Percentiles rank a stretch among this genome's conserved stretches.
These are phyloP conservation scores for Pilatotrama ljubarskyi DNA, from an alignment of 768 basidiomycete genomes.

Conservation along the genomic window DNA sequence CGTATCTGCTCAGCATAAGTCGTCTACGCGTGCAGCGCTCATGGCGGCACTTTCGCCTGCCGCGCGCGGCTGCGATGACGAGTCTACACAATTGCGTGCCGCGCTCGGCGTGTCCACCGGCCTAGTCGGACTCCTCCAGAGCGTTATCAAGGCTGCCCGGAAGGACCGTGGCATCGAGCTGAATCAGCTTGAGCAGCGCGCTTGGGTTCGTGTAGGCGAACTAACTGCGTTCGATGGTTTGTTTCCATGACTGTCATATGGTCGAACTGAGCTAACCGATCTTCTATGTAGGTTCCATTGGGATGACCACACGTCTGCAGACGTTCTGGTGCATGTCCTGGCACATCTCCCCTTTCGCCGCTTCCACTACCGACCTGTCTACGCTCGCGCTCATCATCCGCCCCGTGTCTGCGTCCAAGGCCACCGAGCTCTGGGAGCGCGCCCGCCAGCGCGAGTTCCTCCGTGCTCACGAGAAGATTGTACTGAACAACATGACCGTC, in stretches of 20 bases:
- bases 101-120: slow-evolving; percentile 43
- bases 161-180: slow-evolving; percentile 37
- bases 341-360: slow-evolving; percentile 39
- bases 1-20: slow-evolving; percentile 11
- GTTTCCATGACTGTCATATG: slow-evolving; percentile 9
- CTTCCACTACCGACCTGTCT: slow-evolving; percentile 48
- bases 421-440: slow-evolving; percentile 46
- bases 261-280: neutral
- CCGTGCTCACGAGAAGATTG: slow-evolving; percentile 53
- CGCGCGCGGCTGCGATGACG: slow-evolving; percentile 38
- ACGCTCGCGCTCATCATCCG: slow-evolving; percentile 59
- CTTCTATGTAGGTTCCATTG: slow-evolving; percentile 31
- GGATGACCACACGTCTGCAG: slow-evolving; percentile 45
- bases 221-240: slow-evolving; percentile 42
- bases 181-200: slow-evolving; percentile 45
- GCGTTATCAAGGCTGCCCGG: slow-evolving; percentile 31
- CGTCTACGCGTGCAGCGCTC: slow-evolving; percentile 29
- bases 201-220: slow-evolving; percentile 55
- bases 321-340: slow-evolving; percentile 55
- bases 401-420: slow-evolving; percentile 44
- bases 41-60: slow-evolving; percentile 35
- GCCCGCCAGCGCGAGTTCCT: slow-evolving; percentile 34
- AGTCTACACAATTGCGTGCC: slow-evolving; percentile 39
- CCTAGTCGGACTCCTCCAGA: slow-evolving; percentile 37
- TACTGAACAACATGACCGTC: slow-evolving; percentile 50